Evolutionary conservation across 371 early-diverging fungal genomes (phyloP), one percentile per base, ranked within the genome.

Genomic region (Haplosporangium sp.): DNA sequence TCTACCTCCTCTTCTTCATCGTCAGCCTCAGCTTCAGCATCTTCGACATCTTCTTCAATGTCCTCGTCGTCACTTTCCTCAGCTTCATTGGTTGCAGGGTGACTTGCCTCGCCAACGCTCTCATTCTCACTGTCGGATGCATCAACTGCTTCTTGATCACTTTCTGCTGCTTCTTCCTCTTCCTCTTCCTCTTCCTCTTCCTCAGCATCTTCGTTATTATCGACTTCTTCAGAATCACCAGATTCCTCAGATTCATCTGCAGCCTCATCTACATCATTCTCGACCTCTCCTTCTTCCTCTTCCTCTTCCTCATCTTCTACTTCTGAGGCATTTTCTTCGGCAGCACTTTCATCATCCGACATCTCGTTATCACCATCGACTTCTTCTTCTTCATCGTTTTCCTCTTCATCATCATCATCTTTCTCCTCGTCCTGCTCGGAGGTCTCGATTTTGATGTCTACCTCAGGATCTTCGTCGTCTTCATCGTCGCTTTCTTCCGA

Each of bases 151-250:
- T 61, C 56, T 19, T 56, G 62, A 6, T 69, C 69, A 3, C 19
- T 53, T 13, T 69, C 63, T 35, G 5, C 55, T 5, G 6, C 63
- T 4, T 13, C 55, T 2, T 44, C 40, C 4, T 35, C 70, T 4
- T 27, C 58, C 15, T 56, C 64, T 0, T 27, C 47, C 17, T 44
- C 65, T 6, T 58, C 71, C 27, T 50, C 66, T 4, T 44, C 72
- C 7, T 48, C 50, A 35, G 17, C 34, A 27, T 48, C 44, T 11
- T 50, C 63, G n/a, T 27, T 19, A 34, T 82, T 83, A 20, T 84
- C 84, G 35, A 57, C 57, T 0, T 57, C 38, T 17, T 27, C 57
- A 35, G 37, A 27, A 27, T 57, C 57, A 57, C 1, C 57, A 19
- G 27, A 27, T 35, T 57, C 37, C 10, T 27, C 57, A 9, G 37